phyloP scores from a whole-genome alignment of 2,329 filamentous ascomycete species.

The Ampelomyces quisqualis region DNA sequence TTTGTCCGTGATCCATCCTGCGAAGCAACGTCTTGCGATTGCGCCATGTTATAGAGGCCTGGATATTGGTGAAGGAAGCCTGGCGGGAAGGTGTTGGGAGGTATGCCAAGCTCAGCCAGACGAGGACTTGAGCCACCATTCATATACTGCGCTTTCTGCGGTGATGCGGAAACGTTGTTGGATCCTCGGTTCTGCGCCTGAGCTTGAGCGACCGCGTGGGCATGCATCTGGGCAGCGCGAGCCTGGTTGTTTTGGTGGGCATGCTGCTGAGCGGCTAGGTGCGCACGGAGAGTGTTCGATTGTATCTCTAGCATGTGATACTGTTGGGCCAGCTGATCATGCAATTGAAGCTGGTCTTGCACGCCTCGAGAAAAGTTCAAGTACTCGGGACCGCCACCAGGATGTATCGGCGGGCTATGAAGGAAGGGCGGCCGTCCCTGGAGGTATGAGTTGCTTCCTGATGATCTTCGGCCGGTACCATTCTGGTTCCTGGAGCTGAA shows the following conservation, averaged over 20 bases:
- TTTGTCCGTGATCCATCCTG: conserved; percentile 51
- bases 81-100: conserved; percentile 38
- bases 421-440: conserved; percentile 43
- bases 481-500: conserved; percentile 53
- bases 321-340: conserved; percentile 53
- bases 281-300: conserved; percentile 39
- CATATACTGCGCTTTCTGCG: conserved; percentile 42
- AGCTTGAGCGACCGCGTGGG: conserved; percentile 41
- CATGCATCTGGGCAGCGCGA: conserved; percentile 41
- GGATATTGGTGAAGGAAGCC: conserved; percentile 52
- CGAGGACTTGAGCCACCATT: conserved; percentile 38
- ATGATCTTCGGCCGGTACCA: conserved; percentile 53
- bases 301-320: conserved; percentile 51
- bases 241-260: conserved; percentile 43
- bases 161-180: conserved; percentile 43
- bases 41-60: conserved; percentile 44
- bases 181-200: conserved; percentile 39
- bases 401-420: conserved; percentile 47
- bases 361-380: conserved; percentile 45
- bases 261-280: conserved; percentile 41
- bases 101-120: conserved; percentile 31
- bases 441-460: conserved; percentile 55
- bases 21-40: conserved; percentile 36
- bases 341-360: conserved; percentile 49
- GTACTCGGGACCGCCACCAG: conserved; percentile 45